Evolutionary conservation across 2,329 filamentous ascomycete genomes (phyloP), one percentile per base, ranked within the genome.

Genomic region (Colletotrichum chlorophyti): DNA sequence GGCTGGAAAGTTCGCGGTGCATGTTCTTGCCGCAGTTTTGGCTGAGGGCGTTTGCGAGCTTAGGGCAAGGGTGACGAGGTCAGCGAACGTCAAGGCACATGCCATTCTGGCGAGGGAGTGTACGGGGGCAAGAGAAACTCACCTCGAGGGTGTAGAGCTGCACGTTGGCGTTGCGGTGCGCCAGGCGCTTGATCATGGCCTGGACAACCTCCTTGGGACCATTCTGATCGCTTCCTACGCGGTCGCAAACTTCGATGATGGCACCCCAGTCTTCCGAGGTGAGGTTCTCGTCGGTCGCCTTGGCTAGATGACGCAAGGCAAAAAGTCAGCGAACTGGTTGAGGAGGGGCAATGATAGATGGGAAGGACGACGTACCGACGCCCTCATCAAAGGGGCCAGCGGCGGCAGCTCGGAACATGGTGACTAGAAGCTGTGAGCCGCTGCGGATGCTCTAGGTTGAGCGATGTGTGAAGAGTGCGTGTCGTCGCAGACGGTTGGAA

Each of bases 201-300:
- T 92, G 90, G 52, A 96, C 91, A 12, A 88, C 92, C 78, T 96
- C 91, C 79, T 94, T 94, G 65, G 91, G 83, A 23, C 83, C 84
- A 65, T 83, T 84, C 52, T 72, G 65, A 62, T 86, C 83, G 65
- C 73, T 73, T 17, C 76, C 70, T 37, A 85, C 83, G 63, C 84
- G 84, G 72, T 86, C 84, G 76, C 83, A 86, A 48, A 87, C 81
- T 69, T 86, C 83, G 71, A 87, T 83, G 68, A 87, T 87, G 68
- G 83, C 83, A 43, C 79, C 82, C 85, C 85, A 88, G 71, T 88
- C 85, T 71, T 96, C 85, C 26, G 89, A 90, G 19, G 93, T 98
- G 68, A 98, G 85, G 76, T 97, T 99, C 83, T 99, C 95, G 76
- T 99, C 95, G 54, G 95, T 99, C 70, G 95, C 93, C 79, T 86